Base-by-base conservation (phyloP, 345 rosid genomes). In the Syzygium grande region DNA sequence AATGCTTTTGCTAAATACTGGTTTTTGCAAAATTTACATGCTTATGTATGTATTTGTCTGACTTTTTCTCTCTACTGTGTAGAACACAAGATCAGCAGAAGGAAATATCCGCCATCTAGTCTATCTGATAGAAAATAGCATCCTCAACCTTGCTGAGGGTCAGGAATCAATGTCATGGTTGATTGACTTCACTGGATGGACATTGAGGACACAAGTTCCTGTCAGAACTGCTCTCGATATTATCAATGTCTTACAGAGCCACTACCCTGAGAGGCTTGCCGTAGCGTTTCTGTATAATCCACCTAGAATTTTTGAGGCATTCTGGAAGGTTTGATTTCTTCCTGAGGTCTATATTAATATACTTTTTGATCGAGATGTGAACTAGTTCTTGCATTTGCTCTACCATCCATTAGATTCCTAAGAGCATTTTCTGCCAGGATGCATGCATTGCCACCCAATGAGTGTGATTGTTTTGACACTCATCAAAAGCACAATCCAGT, bases 201-300 rank as follows among this genome's bases (percentile, higher is more conserved):
- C 99, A 11, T 63, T 94, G 90, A 92, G 86, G 27, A 85, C 87
- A 84, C 93, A 89, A 80, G 86, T 86, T 11, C 88, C 95, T 7
- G 86, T 97, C 89, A 92, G 91, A 87, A 91, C 97, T 68, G 94
- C 98, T 21, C 98, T 96, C 0, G 99, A 96, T 8, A 92, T 95
- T 68, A 25, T 93, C 85, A 84, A 94, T 88, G 92, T 98, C 91
- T 90, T 96, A 58, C 99, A 98, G 86, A 93, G 89, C 91, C 98
- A 96, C 87, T 98, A 96, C 89, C 99, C 99, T 1, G 99, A 98
- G 90, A 94, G 99, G 91, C 95, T 98, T 7, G 97, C 96, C 14
- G 58, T 94, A 14, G 91, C 95, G 23, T 94, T 98, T 92, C 91
- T 98, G 53, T 98, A 93, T 87, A 96, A 96, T 85, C 99, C 99